Evolutionary conservation across 345 rosid species (phyloP), one percentile per base, ranked within the genome.

Genomic region (Cardamine resedifolia): DNA sequence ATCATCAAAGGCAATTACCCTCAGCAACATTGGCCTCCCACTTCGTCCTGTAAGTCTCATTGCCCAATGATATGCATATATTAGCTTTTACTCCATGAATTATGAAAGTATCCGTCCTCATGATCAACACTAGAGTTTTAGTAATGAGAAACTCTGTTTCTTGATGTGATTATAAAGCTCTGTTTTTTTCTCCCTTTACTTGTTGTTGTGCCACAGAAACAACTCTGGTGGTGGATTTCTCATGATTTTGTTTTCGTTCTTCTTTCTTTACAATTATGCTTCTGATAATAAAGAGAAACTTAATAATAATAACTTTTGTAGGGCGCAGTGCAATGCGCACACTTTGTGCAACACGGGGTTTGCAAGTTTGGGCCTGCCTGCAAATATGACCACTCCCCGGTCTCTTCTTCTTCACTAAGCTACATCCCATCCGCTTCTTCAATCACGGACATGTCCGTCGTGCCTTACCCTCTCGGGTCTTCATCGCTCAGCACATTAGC

Each of bases 381-480:
- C 88, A 90, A 76, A 80, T 96, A 80, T 59, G 92, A 92, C 61
- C 97, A 96, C 84, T 85, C 96, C 26, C 76, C 83, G 72, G 85
- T 79, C 71, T 64, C 75, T 44, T 70, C 75, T 60, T 68, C 73
- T 10, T 50, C 79, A 1, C 73, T 82, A 20, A 85, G 87, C 74
- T 88, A 88, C 86, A 89, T 84, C 66, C 85, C 89, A 10, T 89
- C 95, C 14, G 89, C 88, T 21, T 90, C 96, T 78, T 90, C 96
- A 19, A 85, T 91, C 27, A 76, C 83, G 11, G 97, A 88, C 74
- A 84, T 92, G 89, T 88, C 92, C 0, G 83, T 87, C 8, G 83
- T 85, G 6, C 89, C 96, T 31, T 88, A 87, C 66, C 87, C 89
- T 23, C 87, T 85, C 48, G 96, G 94, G 65, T 83, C 90, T 63